Evolutionary conservation across 768 basidiomycete genomes (phyloP), one percentile per base, ranked within the genome.

Genomic region (Tulasnella sp.): DNA sequence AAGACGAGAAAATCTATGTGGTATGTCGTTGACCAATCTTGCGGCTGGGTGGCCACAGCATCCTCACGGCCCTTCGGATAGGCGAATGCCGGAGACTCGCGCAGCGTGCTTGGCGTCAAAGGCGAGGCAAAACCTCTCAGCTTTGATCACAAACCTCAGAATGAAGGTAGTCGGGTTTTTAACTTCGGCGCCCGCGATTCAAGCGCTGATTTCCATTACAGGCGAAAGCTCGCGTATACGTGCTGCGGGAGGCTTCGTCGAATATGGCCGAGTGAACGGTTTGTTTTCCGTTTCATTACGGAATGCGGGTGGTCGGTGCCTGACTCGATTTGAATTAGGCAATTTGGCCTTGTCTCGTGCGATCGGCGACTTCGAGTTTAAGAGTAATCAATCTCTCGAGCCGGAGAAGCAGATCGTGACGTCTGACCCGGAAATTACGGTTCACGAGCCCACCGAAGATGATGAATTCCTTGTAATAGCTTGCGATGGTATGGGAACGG

Each of bases 11-110:
- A 84, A 90, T 97, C 80, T 91, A 90, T 83, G 92, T 93, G 72
- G 93, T 95, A 87, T 79, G 92, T 85, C 46, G 18, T 32, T 61
- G 23, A 69, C 29, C 73, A 39, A 39, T 57, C 20, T 70, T 42
- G 16, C 67, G 16, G 35, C 72, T 51, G 73, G 18, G 70, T 42
- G 40, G 39, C 46, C 35, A 23, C 57, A 72, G 35, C 51, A 73
- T 51, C 46, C 5, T 57, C 57, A 70, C 70, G 40, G 75, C 26
- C 46, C 23, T 44, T 73, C 79, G 67, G 72, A 37, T 82, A 98
- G 97, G 98, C 98, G 32, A 99, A 99, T 84, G 94, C 98, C 32
- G 98, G 98, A 57, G 98, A 99, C 85, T 99, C 98, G 16, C 87
- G 98, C 81, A 91, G 93, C 26, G 94, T 99, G 35, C 86, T 99